Conservation (phyloP, 2,329 filamentous ascomycete genomes). For the Nannizzia gypsea region DNA sequence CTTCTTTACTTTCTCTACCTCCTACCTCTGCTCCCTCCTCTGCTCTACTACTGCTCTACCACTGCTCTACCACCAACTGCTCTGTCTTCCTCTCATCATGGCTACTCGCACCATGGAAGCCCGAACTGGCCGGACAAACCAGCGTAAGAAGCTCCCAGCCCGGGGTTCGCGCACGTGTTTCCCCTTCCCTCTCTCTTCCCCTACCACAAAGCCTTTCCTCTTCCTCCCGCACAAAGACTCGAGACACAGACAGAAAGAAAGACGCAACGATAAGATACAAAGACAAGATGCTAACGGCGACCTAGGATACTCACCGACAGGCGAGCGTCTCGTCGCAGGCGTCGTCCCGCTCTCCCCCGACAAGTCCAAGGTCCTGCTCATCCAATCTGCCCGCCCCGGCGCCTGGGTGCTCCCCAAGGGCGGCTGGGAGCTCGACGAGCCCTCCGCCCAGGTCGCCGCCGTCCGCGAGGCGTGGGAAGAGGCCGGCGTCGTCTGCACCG, state of each 20-base stretch:
- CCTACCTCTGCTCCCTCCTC: not conserved
- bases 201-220: not conserved
- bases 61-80: not conserved
- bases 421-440: slow-evolving; percentile 93
- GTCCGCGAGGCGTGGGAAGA: slow-evolving; percentile 95
- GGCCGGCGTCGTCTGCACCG: slow-evolving; percentile 76
- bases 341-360: slow-evolving; percentile 81
- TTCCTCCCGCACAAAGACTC: too few relatives aligned
- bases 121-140: slow-evolving; percentile 38
- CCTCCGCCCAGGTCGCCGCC: slow-evolving; percentile 70
- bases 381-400: slow-evolving; percentile 80
- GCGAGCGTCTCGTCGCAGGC: slow-evolving; percentile 89
- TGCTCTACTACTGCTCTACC: not conserved
- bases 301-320: slow-evolving; percentile 65
- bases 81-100: slow-evolving; percentile 10
- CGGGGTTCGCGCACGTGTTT: slow-evolving; percentile 18
- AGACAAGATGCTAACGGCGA: not conserved
- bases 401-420: slow-evolving; percentile 97
- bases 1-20: not conserved
- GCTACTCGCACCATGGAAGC: slow-evolving; percentile 38
- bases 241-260: not conserved
- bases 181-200: slow-evolving; percentile 3
- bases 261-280: not conserved
- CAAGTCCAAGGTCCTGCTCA: slow-evolving; percentile 78
- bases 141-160: slow-evolving; percentile 34